Evolutionary conservation across 176 grass and related monocot genomes (phyloP), one percentile per base, ranked within the genome.

Genomic region (Carex littledalei): DNA sequence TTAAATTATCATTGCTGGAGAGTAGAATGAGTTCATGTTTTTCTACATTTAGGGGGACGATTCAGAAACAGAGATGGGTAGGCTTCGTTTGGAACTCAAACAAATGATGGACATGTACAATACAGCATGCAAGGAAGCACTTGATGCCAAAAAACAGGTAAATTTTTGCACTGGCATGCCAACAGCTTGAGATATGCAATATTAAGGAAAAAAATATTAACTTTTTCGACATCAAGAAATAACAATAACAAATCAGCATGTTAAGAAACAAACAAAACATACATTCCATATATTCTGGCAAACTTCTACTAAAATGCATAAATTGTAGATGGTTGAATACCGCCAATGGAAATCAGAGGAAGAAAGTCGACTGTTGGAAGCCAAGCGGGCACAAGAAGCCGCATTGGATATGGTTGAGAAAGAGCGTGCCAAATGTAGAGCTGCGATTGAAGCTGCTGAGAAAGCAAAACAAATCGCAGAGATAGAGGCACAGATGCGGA

Each of bases 101-200:
- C 88, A 87, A 52, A 87, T 85, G 8, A 87, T 90, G 88, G 81
- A 87, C 14, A 84, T 85, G 88, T 90, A 90, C 81, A 87, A 68
- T 12, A 84, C 62, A 63, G 88, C 88, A 14, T 90, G 88, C 65
- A 90, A 84, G 78, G 88, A 90, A 56, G 85, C 85, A 39, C 71
- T 87, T 47, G 31, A 21, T 22, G 80, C 85, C 22, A 87, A 90
- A 59, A 85, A 84, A 31, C 76, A 90, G 88, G 88, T 90, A 79
- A 47, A 53, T 57, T 54, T 26, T 77, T 77, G 43, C 12, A 54
- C 22, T 32, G 4, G 3, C 21, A 75, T 75, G 43, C 5, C 11
- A 24, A 75, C 39, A 53, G 12, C 45, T 21, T 45, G n/a, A 26
- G 1, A 75, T 49, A 24, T 75, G 43, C 43, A 75, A 52, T 53